Evolutionary conservation across 495 filamentous ascomycete species (phyloP).

Genomic region (Peziza echinospora): DNA sequence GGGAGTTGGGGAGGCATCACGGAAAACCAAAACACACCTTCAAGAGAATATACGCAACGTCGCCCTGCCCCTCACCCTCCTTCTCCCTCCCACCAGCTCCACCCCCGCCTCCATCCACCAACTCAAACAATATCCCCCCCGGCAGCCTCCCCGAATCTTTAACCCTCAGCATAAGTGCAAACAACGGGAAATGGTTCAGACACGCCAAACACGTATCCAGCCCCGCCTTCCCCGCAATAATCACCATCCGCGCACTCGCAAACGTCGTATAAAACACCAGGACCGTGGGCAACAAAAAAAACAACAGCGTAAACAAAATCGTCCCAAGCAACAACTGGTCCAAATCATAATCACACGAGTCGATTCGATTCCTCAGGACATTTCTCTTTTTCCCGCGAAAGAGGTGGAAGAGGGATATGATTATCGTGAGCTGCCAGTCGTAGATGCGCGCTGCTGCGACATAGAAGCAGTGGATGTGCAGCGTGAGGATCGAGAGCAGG

Average conservation of each 20-base stretch:
- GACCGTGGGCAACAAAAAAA: conserved; percentile 87
- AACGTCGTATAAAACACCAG: conserved; percentile 95
- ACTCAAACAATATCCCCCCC: conserved; percentile 26
- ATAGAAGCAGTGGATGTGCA: conserved; percentile 97
- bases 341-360: conserved; percentile 96
- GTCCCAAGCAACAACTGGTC: conserved; percentile 93
- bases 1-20: too few relatives aligned
- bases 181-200: conserved; percentile 93
- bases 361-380: conserved; percentile 87
- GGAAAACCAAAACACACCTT: too few relatives aligned
- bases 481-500: conserved; percentile 69
- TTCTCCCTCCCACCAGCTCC: conserved; percentile 8
- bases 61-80: neutral
- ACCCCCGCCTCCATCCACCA: conserved; percentile 3
- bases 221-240: conserved; percentile 72
- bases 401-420: conserved; percentile 90
- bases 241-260: conserved; percentile 77
- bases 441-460: conserved; percentile 89
- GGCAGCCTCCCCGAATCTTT: conserved; percentile 84
- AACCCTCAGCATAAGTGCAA: conserved; percentile 85
- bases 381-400: conserved; percentile 97
- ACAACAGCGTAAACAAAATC: conserved; percentile 85
- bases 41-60: conserved; percentile 12
- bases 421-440: conserved; percentile 92
- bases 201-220: conserved; percentile 83